Evolutionary conservation across 768 basidiomycete species (phyloP), one percentile per base, ranked within the genome.

Genomic region (Trametes maxima): DNA sequence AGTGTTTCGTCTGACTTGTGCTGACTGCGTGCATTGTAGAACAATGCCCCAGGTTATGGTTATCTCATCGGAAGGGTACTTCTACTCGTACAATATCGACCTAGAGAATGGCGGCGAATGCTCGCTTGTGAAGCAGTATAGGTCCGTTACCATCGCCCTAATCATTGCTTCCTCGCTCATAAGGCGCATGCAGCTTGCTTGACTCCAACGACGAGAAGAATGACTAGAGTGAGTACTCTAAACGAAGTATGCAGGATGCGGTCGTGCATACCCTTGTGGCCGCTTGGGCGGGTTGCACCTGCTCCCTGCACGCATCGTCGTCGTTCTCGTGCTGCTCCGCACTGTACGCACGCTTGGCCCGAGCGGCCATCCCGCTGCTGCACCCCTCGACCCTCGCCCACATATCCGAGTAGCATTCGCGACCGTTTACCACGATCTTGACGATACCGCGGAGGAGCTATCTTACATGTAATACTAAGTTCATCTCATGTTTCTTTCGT

Each of bases 31-130:
- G 1, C 19, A 10, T 2, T 28, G 21, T 69, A 95, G 93, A 17
- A 94, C 94, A 7, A 90, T 92, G 76, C 95, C 96, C 0, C 96
- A 99, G 62, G 89, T 98, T 12, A 96, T 97, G 93, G 95, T 99
- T 22, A 85, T 98, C 58, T 95, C 94, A 0, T 91, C 92, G 0
- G 95, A 98, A 59, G 96, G 96, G 1, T 91, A 94, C 67, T 96
- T 97, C 73, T 98, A 99, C 71, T 86, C 90, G 16, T 98, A 98
- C 74, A 92, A 83, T 67, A 96, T 99, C 69, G 96, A 99, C 76
- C 76, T 98, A 62, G 96, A 99, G 74, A 88, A 89, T 53, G 96
- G 96, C 2, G 96, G 96, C 2, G 96, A 99, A 74, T 98, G 96
- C 68, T 84, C 89, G 19, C 73, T 99, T 69, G 89, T 95, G 83